Conservation (phyloP, 2,329 filamentous ascomycete species). For the Trichoderma asperellum region DNA sequence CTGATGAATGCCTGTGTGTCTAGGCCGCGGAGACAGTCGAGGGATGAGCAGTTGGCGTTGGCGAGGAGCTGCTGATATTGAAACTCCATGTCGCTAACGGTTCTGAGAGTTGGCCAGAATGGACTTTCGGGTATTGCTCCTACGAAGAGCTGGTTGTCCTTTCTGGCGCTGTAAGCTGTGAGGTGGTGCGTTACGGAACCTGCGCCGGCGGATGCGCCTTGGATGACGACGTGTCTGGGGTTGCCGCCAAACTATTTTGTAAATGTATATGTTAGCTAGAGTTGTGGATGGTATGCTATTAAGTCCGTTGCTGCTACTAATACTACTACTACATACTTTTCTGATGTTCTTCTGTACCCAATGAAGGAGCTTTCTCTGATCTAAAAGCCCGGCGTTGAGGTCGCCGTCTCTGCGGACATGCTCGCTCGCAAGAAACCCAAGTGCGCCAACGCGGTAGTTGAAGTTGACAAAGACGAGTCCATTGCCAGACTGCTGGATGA, state of each 20-base stretch:
- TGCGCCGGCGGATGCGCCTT: slow-evolving; percentile 64
- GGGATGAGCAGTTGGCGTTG: slow-evolving; percentile 44
- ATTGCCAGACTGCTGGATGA: slow-evolving; percentile 49
- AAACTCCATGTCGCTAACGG: slow-evolving; percentile 50
- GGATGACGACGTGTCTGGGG: slow-evolving; percentile 61
- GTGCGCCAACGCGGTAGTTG: slow-evolving; percentile 65
- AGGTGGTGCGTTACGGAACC: slow-evolving; percentile 61
- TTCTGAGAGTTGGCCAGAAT: slow-evolving; percentile 55
- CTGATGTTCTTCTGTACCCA: slow-evolving; percentile 66
- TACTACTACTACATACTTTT: slow-evolving; percentile 39
- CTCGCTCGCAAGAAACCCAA: slow-evolving; percentile 65
- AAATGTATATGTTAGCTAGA: no score
- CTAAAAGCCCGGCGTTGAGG: slow-evolving; percentile 66
- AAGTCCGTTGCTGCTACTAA: no score
- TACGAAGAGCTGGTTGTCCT: slow-evolving; percentile 50
- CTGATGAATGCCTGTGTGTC: slow-evolving; percentile 51
- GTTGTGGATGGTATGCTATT: no score
- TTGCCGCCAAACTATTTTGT: slow-evolving; percentile 58
- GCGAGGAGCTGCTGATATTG: slow-evolving; percentile 49
- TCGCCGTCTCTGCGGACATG: slow-evolving; percentile 58
- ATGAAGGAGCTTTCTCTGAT: slow-evolving; percentile 62
- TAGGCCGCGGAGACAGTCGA: slow-evolving; percentile 25
- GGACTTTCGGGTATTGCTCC: slow-evolving; percentile 53
- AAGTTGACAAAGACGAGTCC: slow-evolving; percentile 62
- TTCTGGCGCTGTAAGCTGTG: slow-evolving; percentile 48